Base-by-base conservation (phyloP, 1,139 yeast species). In the Komagataea norvegica region DNA sequence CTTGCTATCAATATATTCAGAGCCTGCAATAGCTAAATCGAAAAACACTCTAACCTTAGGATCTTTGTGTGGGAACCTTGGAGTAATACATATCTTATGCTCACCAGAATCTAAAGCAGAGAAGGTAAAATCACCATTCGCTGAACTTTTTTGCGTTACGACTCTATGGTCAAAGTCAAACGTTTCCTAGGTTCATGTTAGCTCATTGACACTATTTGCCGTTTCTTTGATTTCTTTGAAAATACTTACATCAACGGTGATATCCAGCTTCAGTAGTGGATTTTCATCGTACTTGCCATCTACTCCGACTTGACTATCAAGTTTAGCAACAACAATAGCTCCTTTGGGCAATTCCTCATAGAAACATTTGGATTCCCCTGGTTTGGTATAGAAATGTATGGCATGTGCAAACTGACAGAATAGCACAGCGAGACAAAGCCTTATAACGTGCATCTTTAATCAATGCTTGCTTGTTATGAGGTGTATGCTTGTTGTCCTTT, bases 81-180 rank as follows among this genome's bases (percentile, higher is more conserved):
- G 82, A 2, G 75, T 70, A 28, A 79, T 54, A 52, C 86, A 79
- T 31, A 79, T 66, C 41, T 72, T 65, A 54, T 79, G 85, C 42
- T 78, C 82, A 16, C 86, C 86, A 1, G 73, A 59, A 23, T 73
- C 82, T 29, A 77, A 52, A 0, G 83, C 75, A 13, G 77, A 74
- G 57, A 77, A 78, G 0, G 79, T 71, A 51, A 79, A 78, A 45
- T 75, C 79, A 7, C 83, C 79, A 8, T 59, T 57, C 11, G 75
- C 61, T 1, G 66, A 47, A 17, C 71, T 73, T 50, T 67, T 69
- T 49, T 77, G 82, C 28, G 70, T 69, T 13, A 77, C 74, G 17
- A 78, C 80, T 37, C 74, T 61, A 49, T 76, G 79, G 47, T 76
- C 68, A 40, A 68, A 64, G 49, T 74, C 79, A 47, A 77, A 77